phyloP scores from a whole-genome alignment of 2,329 filamentous ascomycete species.

The Neopestalotiopsis sp. region DNA sequence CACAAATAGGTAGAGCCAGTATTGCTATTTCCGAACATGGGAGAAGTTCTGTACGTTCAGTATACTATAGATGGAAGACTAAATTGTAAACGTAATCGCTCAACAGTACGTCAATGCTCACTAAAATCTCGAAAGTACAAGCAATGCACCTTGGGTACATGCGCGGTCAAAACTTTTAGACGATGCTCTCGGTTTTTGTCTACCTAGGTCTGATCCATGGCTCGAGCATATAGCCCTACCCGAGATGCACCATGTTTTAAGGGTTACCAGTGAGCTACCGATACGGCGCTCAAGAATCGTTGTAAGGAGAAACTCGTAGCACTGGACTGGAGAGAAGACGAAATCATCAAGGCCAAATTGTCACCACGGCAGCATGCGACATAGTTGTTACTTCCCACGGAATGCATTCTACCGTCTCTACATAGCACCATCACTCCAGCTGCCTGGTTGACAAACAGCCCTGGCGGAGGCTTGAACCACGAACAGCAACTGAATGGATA shows the following conservation, averaged over 20 bases:
- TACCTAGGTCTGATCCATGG: constrained; percentile 1
- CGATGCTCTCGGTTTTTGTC: not conserved
- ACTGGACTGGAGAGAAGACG: too few species aligned
- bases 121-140: too few species aligned
- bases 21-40: too few species aligned
- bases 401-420: not conserved
- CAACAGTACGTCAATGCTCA: too few species aligned
- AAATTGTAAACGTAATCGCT: too few species aligned
- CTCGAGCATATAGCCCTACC: not conserved
- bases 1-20: too few species aligned
- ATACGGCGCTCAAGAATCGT: not conserved
- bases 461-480: constrained; percentile 10
- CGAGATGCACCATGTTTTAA: not conserved
- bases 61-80: too few species aligned
- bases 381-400: not conserved
- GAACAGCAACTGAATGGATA: constrained; percentile 17
- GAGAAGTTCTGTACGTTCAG: too few species aligned
- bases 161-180: not conserved
- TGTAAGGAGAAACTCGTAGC: too few species aligned
- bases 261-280: not conserved
- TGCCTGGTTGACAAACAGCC: not conserved
- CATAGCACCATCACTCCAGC: not conserved
- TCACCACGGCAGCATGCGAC: not conserved
- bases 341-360: not conserved
- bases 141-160: too few species aligned